These are phyloP conservation scores for Euphorbia lathyris DNA, from an alignment of 345 rosid genomes.

Conservation along the genomic window DNA sequence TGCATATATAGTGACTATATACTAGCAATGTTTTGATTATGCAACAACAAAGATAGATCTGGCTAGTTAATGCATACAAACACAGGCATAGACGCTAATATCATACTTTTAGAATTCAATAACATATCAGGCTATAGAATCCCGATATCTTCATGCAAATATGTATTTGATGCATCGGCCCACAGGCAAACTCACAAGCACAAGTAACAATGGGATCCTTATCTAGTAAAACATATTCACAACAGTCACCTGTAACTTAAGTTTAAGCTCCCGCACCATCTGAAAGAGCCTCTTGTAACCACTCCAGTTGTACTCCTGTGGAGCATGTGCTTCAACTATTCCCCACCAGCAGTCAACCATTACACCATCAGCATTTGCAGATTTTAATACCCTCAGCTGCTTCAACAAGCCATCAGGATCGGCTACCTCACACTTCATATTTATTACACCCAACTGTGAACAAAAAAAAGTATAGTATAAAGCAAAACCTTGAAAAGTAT, in stretches of 20 bases:
- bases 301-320: conserved; percentile 89
- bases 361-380: conserved; percentile 78
- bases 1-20: not conserved
- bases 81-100: not conserved
- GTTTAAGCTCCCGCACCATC: conserved; percentile 75
- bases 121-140: not conserved
- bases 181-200: not conserved
- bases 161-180: not conserved
- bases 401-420: conserved; percentile 82
- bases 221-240: conserved; percentile 9
- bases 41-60: conserved; percentile 5
- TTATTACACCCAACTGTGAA: conserved; percentile 81
- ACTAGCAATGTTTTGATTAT: not conserved
- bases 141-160: not conserved
- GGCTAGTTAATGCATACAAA: not conserved
- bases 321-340: conserved; percentile 85
- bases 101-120: not conserved
- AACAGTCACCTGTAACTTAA: conserved; percentile 76
- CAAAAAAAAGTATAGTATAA: conserved; percentile 13
- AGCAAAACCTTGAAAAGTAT: conserved; percentile 11
- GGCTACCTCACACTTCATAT: conserved; percentile 84
- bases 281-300: conserved; percentile 83
- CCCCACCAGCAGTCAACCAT: conserved; percentile 99
- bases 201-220: not conserved
- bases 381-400: conserved; percentile 73